Evolutionary conservation across 169 alveolate genomes (phyloP).

Genomic region (Cryptosporidium canis): DNA sequence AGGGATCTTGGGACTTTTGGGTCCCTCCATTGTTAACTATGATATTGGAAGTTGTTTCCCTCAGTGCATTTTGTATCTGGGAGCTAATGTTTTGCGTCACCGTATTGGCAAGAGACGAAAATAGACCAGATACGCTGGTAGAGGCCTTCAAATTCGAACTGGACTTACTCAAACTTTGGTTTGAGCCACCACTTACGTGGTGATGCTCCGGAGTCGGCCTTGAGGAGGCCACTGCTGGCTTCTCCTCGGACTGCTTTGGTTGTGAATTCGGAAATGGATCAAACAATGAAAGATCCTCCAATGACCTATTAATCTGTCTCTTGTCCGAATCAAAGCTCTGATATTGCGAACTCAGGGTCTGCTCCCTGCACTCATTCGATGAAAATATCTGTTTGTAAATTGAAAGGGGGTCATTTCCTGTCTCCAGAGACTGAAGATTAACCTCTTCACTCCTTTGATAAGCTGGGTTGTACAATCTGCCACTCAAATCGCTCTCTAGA

Average conservation of each 20-base stretch:
- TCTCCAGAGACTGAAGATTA: conserved; percentile 15
- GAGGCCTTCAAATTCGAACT: conserved; percentile 3
- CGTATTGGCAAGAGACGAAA: conserved; percentile 61
- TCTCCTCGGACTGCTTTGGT: background rate
- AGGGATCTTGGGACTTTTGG: background rate
- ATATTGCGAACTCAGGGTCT: background rate
- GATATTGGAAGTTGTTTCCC: conserved; percentile 54
- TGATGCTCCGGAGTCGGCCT: background rate
- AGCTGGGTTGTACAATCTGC: background rate
- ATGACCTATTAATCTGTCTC: background rate
- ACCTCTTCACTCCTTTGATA: background rate
- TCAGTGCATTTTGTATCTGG: conserved; percentile 60
- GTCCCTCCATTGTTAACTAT: background rate
- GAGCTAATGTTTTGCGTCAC: conserved; percentile 70
- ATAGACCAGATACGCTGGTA: conserved; percentile 64
- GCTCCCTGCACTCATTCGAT: background rate
- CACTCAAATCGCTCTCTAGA: background rate
- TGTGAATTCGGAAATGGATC: conserved; percentile 22
- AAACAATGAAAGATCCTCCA: conserved; percentile 41
- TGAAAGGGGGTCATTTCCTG: conserved; percentile 62
- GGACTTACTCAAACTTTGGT: background rate
- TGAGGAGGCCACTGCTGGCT: background rate
- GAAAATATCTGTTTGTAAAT: conserved; percentile 7
- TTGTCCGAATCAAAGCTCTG: background rate
- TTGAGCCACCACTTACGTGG: background rate